Evolutionary conservation across 202 grass and related monocot species (phyloP).

Genomic region (Panicum hallii): DNA sequence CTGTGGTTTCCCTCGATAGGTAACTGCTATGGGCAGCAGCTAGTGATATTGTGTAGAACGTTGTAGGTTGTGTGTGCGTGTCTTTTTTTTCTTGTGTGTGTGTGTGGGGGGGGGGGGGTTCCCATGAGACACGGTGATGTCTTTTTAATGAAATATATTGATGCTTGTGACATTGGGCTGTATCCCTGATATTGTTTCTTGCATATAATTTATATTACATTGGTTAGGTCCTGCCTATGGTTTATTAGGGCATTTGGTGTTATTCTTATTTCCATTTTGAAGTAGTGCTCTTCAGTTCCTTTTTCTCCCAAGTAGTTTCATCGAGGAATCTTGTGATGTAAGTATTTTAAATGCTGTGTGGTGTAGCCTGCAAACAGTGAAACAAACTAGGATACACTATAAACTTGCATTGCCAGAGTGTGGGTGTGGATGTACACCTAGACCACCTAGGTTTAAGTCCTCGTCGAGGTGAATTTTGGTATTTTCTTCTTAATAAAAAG

Average conservation of each 20-base stretch:
- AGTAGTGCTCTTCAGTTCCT: neutral
- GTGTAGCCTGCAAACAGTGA: constrained; percentile 1
- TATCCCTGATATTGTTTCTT: neutral
- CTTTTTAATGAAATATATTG: constrained; percentile 11
- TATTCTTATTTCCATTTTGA: neutral
- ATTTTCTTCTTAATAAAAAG: no score
- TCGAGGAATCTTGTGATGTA: neutral
- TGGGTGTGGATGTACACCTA: no score
- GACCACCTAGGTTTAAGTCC: no score
- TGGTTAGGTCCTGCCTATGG: neutral
- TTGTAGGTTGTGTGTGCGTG: neutral
- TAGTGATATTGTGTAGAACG: neutral
- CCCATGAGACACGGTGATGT: neutral
- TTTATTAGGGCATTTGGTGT: neutral
- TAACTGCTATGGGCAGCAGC: neutral
- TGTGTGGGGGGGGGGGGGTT: no score
- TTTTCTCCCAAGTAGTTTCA: neutral
- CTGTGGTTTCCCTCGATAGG: neutral
- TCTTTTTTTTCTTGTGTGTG: no score
- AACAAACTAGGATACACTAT: neutral
- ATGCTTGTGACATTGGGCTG: neutral
- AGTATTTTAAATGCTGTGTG: neutral
- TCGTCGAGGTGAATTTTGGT: no score
- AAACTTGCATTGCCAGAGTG: neutral
- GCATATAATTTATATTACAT: neutral